Percentiles rank a stretch among this genome's conserved stretches.
These are phyloP conservation scores for Termitomyces sp. DNA, from an alignment of 768 basidiomycete species.

Conservation along the genomic window DNA sequence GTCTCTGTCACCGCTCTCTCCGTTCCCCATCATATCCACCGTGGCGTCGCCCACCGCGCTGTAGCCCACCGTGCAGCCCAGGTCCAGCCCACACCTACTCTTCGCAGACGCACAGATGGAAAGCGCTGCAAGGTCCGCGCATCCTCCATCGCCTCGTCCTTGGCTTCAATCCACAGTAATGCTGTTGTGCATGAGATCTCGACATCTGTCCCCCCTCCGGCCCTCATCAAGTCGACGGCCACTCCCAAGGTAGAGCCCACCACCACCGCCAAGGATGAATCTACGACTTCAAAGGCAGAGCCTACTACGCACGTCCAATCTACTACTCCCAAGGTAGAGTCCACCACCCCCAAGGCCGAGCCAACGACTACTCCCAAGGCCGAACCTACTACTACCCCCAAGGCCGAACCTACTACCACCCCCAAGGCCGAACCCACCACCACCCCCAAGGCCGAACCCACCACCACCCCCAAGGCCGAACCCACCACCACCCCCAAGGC, in stretches of 20 bases:
- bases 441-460: constrained; percentile 2
- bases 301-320: background rate
- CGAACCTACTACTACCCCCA: constrained; percentile 7
- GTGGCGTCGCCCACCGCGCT: constrained; percentile 39
- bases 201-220: background rate
- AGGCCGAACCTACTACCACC: constrained; percentile 15
- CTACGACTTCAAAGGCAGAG: constrained; percentile 10
- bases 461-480: constrained; percentile 5
- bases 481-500: constrained; percentile 9
- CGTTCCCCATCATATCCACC: constrained; percentile 40
- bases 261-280: constrained; percentile 11
- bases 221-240: background rate
- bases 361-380: constrained; percentile 10
- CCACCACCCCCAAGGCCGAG: constrained; percentile 7
- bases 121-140: constrained; percentile 33
- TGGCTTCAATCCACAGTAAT: constrained; percentile 13
- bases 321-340: constrained; percentile 3
- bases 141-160: constrained; percentile 16
- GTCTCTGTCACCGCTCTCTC: constrained; percentile 30
- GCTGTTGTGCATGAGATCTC: background rate
- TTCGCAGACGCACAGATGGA: constrained; percentile 24
- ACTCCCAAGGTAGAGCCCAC: constrained; percentile 4
- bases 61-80: constrained; percentile 21
- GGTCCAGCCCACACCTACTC: constrained; percentile 11
- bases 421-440: constrained; percentile 8